Evolutionary conservation across 805 yeast species (phyloP).

Genomic region (Saturnispora silvae): DNA sequence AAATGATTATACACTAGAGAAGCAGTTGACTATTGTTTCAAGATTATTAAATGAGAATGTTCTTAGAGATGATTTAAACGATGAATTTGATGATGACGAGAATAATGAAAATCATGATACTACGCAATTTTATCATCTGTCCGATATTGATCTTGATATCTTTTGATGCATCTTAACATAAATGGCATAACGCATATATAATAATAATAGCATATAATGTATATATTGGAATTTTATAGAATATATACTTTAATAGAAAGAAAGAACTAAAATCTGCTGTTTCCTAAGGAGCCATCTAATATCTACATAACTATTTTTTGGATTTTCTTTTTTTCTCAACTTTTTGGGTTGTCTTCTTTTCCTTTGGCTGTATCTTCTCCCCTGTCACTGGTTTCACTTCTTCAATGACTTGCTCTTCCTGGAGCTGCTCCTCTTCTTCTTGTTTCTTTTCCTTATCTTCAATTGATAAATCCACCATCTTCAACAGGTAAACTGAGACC

Average conservation of each 20-base stretch:
- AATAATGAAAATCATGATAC: neutral
- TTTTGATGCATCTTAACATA: neutral
- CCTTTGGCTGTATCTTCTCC: neutral
- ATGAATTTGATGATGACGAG: constrained; percentile 1
- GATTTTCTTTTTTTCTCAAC: no score
- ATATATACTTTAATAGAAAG: no score
- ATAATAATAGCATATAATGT: neutral
- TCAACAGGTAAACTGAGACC: constrained; percentile 39
- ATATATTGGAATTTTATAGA: no score
- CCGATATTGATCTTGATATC: neutral
- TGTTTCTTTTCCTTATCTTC: constrained; percentile 11
- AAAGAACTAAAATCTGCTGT: no score
- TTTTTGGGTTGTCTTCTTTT: neutral
- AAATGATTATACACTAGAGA: constrained; percentile 7
- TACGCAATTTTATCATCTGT: neutral
- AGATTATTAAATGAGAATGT: neutral
- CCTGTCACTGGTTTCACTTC: neutral
- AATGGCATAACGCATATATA: constrained; percentile 1
- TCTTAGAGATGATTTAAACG: constrained; percentile 4
- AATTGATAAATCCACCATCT: constrained; percentile 33
- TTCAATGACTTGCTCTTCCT: neutral
- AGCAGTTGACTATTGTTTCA: constrained; percentile 4
- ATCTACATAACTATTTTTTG: no score
- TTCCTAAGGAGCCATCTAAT: no score
- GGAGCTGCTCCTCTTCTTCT: neutral